Base-by-base conservation (phyloP, 495 filamentous ascomycete species). In the Rostrohypoxylon terebratum region DNA sequence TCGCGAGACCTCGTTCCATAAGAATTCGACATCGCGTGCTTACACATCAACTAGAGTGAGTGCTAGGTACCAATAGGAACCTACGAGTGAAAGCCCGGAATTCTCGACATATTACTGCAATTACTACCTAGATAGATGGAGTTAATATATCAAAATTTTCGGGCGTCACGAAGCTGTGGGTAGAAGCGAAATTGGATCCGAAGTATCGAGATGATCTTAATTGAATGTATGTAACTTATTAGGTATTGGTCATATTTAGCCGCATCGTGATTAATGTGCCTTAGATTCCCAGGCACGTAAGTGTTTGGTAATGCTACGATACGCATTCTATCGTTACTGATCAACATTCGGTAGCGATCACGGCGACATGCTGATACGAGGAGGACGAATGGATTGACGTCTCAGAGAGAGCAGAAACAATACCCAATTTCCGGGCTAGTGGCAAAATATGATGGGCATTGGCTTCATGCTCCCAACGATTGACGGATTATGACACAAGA, bases 241-340 rank as follows among this genome's bases (percentile, higher is more conserved):
- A n/a, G n/a, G 44, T 57, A 45, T 45, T 45, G 44, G 34, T 13
- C 59, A 68, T 67, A 72, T 73, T 73, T 73, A 73, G 70, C 70
- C 70, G 54, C 54, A 68, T 59, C 50, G 36, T 57, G 59, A 68
- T 42, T 51, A 61, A 66, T 62, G 11, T 72, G 63, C 63, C 69
- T 63, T 54, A n/a, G n/a, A n/a, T n/a, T n/a, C n/a, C n/a, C n/a
- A n/a, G n/a, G n/a, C n/a, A 57, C 63, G 48, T 44, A 59, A 42
- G 13, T 14, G 13, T 14, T 11, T 28, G 13, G 50, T 47, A 36
- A 25, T 18, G 1, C 51, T 45, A 11, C 23, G 9, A 67, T 54
- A 42, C n/a, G 18, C 23, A 28, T 36, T 54, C 53, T 51, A 53
- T 64, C 28, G 10, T 4, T 25, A 51, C 50, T 36, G 64, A 72